Base-by-base conservation (phyloP, 495 filamentous ascomycete genomes). In the Hypoxylon cercidicola region DNA sequence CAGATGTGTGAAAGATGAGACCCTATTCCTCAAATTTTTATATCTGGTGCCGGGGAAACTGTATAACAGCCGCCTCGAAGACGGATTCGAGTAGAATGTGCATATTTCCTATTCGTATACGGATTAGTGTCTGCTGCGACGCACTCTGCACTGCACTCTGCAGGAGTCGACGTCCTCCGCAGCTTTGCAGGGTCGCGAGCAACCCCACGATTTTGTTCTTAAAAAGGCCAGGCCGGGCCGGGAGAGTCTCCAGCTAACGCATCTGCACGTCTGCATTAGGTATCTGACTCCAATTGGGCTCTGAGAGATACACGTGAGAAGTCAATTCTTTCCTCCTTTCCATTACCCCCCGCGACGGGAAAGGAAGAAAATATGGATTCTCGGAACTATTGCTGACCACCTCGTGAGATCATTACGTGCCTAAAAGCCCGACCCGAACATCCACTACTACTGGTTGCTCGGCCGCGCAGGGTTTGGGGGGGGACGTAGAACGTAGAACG, bases 371-470 rank as follows among this genome's bases (percentile, higher is more conserved):
- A 44, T 1, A 32, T 32, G 30, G 30, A n/a, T 49, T 35, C 60
- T 54, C 39, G 43, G 59, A 41, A 37, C 34, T 41, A 49, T 35
- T 55, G 50, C 50, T 54, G 30, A 50, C 45, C 30, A 51, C 43
- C 45, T 52, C 30, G 60, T 54, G 62, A 65, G 43, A 55, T 66
- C 21, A 41, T 54, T 66, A 66, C 63, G 46, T 57, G 63, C 63
- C 51, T 66, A 57, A 61, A 56, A 52, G 63, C 63, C 63, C 57
- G 63, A 66, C 57, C 56, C 57, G 52, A 60, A 56, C 37, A 49
- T 61, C 58, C 34, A 50, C 41, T 54, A 40, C 48, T 39, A 32
- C 30, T 32, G 30, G 30, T 8, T 32, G 30, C 30, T 32, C 30
- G 10, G 3, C 30, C 30, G 30, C 30, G 30, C 30, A 11, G 9